phyloP scores from a whole-genome alignment of 2,329 filamentous ascomycete species.

The Verticillium albo-atrum region DNA sequence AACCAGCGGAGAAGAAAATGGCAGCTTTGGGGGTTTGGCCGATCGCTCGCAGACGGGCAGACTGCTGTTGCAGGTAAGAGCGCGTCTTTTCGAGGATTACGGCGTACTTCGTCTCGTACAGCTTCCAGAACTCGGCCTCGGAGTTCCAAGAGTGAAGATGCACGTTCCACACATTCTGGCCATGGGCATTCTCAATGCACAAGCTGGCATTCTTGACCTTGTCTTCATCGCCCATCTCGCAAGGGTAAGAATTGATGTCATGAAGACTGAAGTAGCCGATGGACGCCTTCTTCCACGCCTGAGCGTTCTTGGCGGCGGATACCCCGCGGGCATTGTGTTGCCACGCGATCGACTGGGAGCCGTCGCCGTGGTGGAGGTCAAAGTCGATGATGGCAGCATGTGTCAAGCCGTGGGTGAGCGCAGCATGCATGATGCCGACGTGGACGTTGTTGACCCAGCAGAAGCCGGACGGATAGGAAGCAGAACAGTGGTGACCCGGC shows the following conservation, averaged over 20 bases:
- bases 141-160: conserved; percentile 86
- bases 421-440: conserved; percentile 89
- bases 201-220: conserved; percentile 93
- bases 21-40: conserved; percentile 70
- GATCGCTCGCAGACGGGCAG: conserved; percentile 55
- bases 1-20: conserved; percentile 93
- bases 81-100: conserved; percentile 77
- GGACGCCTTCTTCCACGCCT: conserved; percentile 73
- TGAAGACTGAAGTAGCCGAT: conserved; percentile 97
- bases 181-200: conserved; percentile 90
- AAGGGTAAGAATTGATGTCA: conserved; percentile 98
- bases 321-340: conserved; percentile 72
- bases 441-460: conserved; percentile 99
- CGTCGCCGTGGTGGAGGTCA: conserved; percentile 87
- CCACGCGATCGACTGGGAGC: conserved; percentile 94
- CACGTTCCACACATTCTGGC: conserved; percentile 93
- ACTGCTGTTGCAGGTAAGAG: conserved; percentile 69
- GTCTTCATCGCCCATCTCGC: conserved; percentile 86
- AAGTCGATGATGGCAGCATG: conserved; percentile 94
- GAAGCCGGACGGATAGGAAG: conserved; percentile 85
- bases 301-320: conserved; percentile 62
- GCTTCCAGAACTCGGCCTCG: conserved; percentile 77
- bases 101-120: conserved; percentile 78
- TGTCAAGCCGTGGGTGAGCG: conserved; percentile 77
- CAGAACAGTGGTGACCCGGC: conserved; percentile 92